Conservation (phyloP, 78 protist genomes). For the Tieghemostelium lacteum region DNA sequence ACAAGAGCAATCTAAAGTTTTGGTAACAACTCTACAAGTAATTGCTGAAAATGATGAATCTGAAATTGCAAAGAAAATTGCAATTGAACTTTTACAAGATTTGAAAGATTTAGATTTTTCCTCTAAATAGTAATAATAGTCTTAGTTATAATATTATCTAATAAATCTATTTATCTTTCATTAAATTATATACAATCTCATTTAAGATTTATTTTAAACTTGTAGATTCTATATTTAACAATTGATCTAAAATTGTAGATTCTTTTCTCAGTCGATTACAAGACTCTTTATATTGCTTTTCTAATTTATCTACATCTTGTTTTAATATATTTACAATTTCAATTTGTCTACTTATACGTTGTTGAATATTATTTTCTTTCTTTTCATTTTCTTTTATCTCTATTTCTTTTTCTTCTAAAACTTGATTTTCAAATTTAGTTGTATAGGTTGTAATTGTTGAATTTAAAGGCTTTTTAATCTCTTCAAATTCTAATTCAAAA, state of each 20-base stretch:
- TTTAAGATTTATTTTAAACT: background rate
- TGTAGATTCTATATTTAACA: background rate
- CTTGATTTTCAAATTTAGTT: background rate
- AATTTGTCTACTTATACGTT: background rate
- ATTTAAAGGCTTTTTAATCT: too few species aligned
- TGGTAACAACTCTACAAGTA: background rate
- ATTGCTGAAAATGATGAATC: slow-evolving; percentile 48
- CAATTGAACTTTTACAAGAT: too few species aligned
- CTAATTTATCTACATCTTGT: background rate
- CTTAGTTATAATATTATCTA: too few species aligned
- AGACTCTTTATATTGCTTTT: background rate
- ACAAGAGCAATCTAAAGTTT: background rate
- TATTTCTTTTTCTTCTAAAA: too few species aligned
- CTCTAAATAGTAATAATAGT: too few species aligned
- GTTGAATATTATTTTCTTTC: too few species aligned
- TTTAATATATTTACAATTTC: background rate
- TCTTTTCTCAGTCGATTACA: background rate
- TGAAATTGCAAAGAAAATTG: slow-evolving; percentile 54
- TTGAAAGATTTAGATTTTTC: background rate
- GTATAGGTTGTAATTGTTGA: background rate
- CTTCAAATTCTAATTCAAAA: background rate
- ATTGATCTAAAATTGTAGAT: background rate
- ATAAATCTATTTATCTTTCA: background rate
- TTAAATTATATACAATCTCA: background rate
- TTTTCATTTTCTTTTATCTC: too few species aligned